These are phyloP conservation scores for Spinacia oleracea DNA, from an alignment of 179 eudicot species.

Conservation along the genomic window DNA sequence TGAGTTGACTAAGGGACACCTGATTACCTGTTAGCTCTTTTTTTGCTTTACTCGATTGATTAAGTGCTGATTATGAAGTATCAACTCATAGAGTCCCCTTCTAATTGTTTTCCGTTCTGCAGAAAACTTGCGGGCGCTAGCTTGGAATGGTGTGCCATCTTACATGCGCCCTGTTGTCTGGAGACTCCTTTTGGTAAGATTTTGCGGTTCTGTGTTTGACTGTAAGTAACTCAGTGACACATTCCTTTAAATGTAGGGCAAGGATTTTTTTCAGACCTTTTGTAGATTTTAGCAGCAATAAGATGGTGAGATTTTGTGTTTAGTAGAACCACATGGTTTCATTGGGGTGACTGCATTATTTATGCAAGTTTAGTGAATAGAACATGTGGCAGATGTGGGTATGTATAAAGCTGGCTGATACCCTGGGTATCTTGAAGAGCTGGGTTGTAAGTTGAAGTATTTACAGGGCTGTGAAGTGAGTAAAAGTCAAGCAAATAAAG, in stretches of 20 bases:
- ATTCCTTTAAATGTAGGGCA: neutral
- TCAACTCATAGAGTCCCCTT: neutral
- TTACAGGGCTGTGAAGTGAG: neutral
- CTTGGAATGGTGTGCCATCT: constrained; percentile 97
- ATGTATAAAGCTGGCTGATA: neutral
- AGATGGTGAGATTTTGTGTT: neutral
- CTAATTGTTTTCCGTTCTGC: constrained; percentile 24
- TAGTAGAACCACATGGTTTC: neutral
- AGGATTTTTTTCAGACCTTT: neutral
- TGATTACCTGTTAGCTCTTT: neutral
- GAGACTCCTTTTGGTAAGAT: constrained; percentile 92
- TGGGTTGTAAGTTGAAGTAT: neutral
- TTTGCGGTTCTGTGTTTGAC: constrained; percentile 4
- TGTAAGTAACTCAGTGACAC: neutral
- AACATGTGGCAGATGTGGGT: neutral
- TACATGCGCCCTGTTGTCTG: constrained; percentile 87
- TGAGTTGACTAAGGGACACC: neutral
- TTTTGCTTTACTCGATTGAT: neutral
- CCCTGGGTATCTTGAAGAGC: neutral
- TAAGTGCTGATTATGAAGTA: neutral
- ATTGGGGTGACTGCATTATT: neutral
- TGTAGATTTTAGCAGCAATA: neutral
- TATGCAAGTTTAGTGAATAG: constrained; percentile 1
- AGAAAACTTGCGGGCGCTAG: constrained; percentile 91
- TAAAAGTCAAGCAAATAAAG: neutral